These are phyloP conservation scores for Tricladium varicosporioides DNA, from an alignment of 2,329 filamentous ascomycete species.

Conservation along the genomic window DNA sequence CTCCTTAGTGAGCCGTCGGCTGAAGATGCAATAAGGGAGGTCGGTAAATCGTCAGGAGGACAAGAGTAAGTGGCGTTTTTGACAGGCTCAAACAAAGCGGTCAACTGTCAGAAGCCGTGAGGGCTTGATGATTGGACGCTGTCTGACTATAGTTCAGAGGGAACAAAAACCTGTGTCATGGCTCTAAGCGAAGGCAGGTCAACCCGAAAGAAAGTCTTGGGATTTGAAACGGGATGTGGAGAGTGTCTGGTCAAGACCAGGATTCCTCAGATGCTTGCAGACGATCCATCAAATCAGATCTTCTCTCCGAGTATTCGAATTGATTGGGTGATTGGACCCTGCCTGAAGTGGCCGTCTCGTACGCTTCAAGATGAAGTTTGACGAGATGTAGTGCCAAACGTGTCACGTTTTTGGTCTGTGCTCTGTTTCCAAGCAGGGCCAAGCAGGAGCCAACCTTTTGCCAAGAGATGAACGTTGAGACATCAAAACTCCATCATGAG, in stretches of 20 bases:
- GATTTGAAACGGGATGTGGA: conserved; percentile 19
- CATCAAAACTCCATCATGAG: not conserved
- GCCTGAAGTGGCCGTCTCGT: not conserved
- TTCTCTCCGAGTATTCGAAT: conserved; percentile 5
- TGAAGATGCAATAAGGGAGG: not conserved
- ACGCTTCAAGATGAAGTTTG: conserved; percentile 3
- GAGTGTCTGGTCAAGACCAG: conserved; percentile 6
- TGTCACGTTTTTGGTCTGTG: conserved; percentile 12
- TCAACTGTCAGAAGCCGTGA: conserved; percentile 1
- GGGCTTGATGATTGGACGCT: not conserved
- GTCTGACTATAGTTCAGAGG: not conserved
- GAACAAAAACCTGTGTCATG: conserved; percentile 1
- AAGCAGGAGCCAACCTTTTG: conserved; percentile 4
- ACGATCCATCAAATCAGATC: conserved; percentile 13
- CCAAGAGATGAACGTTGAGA: conserved; percentile 9
- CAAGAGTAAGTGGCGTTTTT: not conserved
- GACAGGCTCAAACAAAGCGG: not conserved
- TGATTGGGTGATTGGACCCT: not conserved
- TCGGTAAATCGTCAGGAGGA: not conserved
- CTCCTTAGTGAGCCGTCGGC: not conserved
- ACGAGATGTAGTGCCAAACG: conserved; percentile 13
- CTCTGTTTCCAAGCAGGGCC: conserved; percentile 13
- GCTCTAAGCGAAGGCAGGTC: conserved; percentile 9
- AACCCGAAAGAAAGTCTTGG: conserved; percentile 4
- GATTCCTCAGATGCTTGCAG: not conserved